Percentiles rank a stretch among this genome's conserved stretches.
phyloP scores from a whole-genome alignment of 495 filamentous ascomycete species.

The Parathielavia hyrcaniae region DNA sequence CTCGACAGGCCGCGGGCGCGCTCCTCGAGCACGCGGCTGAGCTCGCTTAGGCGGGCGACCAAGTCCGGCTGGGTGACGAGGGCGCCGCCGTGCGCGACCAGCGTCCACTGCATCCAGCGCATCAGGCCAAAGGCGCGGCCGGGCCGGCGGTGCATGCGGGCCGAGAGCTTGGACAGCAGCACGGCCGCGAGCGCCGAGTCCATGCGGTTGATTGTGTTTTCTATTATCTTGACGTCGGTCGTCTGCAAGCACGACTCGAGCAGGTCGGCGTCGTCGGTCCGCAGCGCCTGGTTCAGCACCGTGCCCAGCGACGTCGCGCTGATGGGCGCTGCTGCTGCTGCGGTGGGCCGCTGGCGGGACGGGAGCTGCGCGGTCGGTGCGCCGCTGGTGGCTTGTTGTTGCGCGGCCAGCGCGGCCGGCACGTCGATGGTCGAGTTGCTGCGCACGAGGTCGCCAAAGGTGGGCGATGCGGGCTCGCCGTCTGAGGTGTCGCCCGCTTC shows the following conservation, averaged over 20 bases:
- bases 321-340: constrained; percentile 44
- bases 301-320: constrained; percentile 78
- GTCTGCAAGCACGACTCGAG: constrained; percentile 88
- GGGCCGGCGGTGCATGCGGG: constrained; percentile 78
- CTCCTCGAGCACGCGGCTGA: constrained; percentile 79
- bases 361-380: constrained; percentile 29
- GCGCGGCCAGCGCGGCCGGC: constrained; percentile 49
- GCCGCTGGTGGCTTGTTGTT: constrained; percentile 32
- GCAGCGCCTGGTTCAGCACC: constrained; percentile 84
- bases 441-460: constrained; percentile 81
- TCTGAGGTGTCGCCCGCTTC: constrained; percentile 36
- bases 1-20: constrained; percentile 75
- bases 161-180: constrained; percentile 76
- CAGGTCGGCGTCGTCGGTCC: constrained; percentile 79
- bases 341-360: constrained; percentile 34
- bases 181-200: constrained; percentile 72
- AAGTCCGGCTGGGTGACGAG: constrained; percentile 74
- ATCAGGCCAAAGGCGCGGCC: constrained; percentile 88
- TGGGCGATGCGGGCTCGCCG: constrained; percentile 47
- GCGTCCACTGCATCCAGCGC: constrained; percentile 91
- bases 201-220: constrained; percentile 80
- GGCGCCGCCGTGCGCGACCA: constrained; percentile 91
- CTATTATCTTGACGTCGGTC: constrained; percentile 64
- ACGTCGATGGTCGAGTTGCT: constrained; percentile 76
- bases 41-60: constrained; percentile 64